Conservation (phyloP, 371 early-diverging fungal species). For the Parasitella parasitica region DNA sequence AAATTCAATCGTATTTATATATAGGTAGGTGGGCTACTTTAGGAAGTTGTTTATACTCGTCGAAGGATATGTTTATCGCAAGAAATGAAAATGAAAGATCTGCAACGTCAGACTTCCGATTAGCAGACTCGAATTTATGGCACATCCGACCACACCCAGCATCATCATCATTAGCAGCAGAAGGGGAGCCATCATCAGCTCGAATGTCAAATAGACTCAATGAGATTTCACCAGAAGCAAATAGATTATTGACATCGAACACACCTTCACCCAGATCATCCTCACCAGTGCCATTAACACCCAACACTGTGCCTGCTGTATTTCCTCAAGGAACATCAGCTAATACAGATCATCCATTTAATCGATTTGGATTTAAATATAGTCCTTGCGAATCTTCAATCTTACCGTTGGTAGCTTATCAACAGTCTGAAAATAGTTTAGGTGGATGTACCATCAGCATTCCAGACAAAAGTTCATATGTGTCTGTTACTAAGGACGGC, state of each 20-base stretch:
- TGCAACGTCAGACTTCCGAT: slow-evolving; percentile 65
- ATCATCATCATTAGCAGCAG: too few relatives aligned
- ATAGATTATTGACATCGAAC: slow-evolving; percentile 26
- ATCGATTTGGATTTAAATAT: slow-evolving; percentile 66
- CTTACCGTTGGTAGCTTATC: slow-evolving; percentile 55
- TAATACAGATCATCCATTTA: slow-evolving; percentile 45
- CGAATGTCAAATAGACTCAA: slow-evolving; percentile 18
- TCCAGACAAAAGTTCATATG: slow-evolving; percentile 66
- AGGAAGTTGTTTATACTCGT: slow-evolving; percentile 64
- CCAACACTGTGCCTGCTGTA: slow-evolving; percentile 26
- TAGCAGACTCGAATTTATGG: slow-evolving; percentile 65
- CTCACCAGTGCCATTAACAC: slow-evolving; percentile 31
- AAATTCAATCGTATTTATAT: not conserved
- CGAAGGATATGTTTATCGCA: slow-evolving; percentile 64
- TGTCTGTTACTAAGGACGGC: slow-evolving; percentile 63
- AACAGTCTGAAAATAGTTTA: slow-evolving; percentile 49
- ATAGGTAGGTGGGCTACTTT: slow-evolving; percentile 62
- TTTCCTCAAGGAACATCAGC: slow-evolving; percentile 25
- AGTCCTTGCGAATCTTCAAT: slow-evolving; percentile 58
- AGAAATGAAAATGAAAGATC: slow-evolving; percentile 62
- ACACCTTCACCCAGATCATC: slow-evolving; percentile 30
- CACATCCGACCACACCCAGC: slow-evolving; percentile 52
- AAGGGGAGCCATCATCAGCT: slow-evolving; percentile 16
- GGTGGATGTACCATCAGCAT: slow-evolving; percentile 57
- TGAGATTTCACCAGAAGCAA: slow-evolving; percentile 21